Conservation (phyloP, 148 eudicot genomes). For the Chenopodium quinoa region DNA sequence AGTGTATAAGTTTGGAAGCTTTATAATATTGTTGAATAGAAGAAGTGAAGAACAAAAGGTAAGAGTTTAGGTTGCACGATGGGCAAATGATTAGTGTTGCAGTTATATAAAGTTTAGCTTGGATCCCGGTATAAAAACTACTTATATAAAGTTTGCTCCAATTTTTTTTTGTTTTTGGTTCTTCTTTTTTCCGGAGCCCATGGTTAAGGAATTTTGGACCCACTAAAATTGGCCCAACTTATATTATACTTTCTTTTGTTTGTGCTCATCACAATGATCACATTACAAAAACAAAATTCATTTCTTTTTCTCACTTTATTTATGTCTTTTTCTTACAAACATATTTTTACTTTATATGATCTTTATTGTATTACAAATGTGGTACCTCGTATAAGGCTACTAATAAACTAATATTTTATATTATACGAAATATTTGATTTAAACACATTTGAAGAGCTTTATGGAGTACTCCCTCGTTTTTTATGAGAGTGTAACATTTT, state of each 20-base stretch:
- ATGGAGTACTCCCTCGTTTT: too few relatives aligned
- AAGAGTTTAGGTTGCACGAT: conserved; percentile 20
- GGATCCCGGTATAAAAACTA: conserved; percentile 17
- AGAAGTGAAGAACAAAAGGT: not conserved
- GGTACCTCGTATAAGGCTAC: too few relatives aligned
- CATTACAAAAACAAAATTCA: not conserved
- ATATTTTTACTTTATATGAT: not conserved
- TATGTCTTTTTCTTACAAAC: not conserved
- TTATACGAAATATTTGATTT: too few relatives aligned
- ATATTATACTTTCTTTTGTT: not conserved
- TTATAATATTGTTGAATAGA: not conserved
- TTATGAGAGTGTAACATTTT: too few relatives aligned
- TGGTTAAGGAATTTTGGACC: not conserved
- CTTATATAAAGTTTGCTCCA: not conserved
- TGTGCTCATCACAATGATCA: not conserved
- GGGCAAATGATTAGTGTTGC: conserved; percentile 23
- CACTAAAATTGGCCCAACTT: not conserved
- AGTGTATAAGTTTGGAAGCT: not conserved
- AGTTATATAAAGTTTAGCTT: not conserved
- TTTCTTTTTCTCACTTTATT: not conserved
- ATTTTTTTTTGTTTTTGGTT: too few relatives aligned
- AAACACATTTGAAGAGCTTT: too few relatives aligned
- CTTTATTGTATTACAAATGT: too few relatives aligned
- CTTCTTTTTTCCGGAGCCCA: not conserved
- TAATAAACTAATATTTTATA: too few relatives aligned